Conservation (phyloP, 495 filamentous ascomycete genomes). For the Beverwykella pulmonaria region DNA sequence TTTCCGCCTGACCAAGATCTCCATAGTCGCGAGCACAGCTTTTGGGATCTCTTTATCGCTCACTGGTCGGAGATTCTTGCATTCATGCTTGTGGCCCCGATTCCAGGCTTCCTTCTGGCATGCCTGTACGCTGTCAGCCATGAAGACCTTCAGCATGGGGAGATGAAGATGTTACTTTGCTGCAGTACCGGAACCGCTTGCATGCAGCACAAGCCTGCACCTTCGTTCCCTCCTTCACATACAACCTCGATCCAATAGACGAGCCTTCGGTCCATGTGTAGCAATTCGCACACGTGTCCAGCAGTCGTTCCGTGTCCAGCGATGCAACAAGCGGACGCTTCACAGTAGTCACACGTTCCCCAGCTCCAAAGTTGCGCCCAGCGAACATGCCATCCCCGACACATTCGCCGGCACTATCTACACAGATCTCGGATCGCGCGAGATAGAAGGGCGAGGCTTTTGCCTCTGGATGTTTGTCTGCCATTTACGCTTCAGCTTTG, state of each 20-base stretch:
- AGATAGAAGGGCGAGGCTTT: conserved; percentile 5
- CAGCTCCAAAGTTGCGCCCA: conserved; percentile 27
- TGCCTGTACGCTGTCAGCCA: conserved; percentile 44
- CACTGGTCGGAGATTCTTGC: conserved; percentile 39
- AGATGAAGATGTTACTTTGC: conserved; percentile 53
- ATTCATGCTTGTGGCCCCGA: conserved; percentile 62
- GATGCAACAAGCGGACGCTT: conserved; percentile 41
- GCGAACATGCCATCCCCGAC: conserved; percentile 47
- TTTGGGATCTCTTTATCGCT: conserved; percentile 25
- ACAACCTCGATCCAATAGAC: conserved; percentile 31
- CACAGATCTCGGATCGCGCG: conserved; percentile 11
- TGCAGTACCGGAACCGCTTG: conserved; percentile 65
- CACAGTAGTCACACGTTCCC: conserved; percentile 38
- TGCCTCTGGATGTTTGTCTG: background rate
- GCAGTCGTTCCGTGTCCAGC: conserved; percentile 38
- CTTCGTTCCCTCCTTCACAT: conserved; percentile 31
- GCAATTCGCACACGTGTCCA: conserved; percentile 48
- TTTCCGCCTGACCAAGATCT: conserved; percentile 22
- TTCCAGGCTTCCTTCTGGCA: conserved; percentile 68
- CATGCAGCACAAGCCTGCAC: conserved; percentile 65
- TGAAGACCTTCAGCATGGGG: background rate
- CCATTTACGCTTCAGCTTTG: too few species aligned
- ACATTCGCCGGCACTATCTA: background rate
- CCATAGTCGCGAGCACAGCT: conserved; percentile 31
- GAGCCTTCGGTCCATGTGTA: conserved; percentile 43